Evolutionary conservation across 306 rosid genomes (phyloP), one percentile per base, ranked within the genome.

Genomic region (Cyamopsis tetragonoloba): DNA sequence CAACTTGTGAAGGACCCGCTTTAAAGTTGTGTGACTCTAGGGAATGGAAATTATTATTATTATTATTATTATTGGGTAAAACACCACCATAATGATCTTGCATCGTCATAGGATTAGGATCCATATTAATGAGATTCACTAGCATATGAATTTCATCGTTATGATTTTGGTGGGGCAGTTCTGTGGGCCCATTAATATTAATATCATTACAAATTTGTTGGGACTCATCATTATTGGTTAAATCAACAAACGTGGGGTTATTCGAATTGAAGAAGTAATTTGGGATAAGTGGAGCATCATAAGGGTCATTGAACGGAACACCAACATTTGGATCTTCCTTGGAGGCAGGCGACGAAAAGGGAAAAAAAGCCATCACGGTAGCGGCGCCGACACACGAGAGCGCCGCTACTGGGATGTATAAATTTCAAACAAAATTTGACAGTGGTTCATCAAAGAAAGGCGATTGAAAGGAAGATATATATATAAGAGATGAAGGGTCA

Each of bases 331-430:
- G n/a, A n/a, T n/a, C n/a, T n/a, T n/a, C n/a, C 23, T 6, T 0
- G 1, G 0, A 26, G 4, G 24, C 0, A 0, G 1, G 0, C 9
- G 13, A 39, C 41, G 7, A 19, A 11, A 5, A 2, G 19, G 49
- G 4, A 23, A 1, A 18, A 20, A 10, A 28, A 10, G 7, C 23
- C 31, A 6, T 43, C 34, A 28, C 12, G 34, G 80, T 60, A 61
- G 82, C 80, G 83, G 84, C 81, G 79, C 77, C 39, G 55, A 26
- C 0, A 19, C 35, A 26, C 24, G 1, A 2, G 34, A 68, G 76
- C 66, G 76, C 82, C 82, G 75, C 83, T 44, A 54, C 76, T 0
- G n/a, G 4, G 57, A 59, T n/a, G n/a, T n/a, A n/a, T n/a, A n/a
- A n/a, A n/a, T n/a, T n/a, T n/a, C n/a, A n/a, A n/a, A n/a, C n/a